A percentile compares a stretch with the other conserved stretches of the same genome.
Conservation (phyloP, 805 yeast genomes). For the Sporopachydermia lactativora region DNA sequence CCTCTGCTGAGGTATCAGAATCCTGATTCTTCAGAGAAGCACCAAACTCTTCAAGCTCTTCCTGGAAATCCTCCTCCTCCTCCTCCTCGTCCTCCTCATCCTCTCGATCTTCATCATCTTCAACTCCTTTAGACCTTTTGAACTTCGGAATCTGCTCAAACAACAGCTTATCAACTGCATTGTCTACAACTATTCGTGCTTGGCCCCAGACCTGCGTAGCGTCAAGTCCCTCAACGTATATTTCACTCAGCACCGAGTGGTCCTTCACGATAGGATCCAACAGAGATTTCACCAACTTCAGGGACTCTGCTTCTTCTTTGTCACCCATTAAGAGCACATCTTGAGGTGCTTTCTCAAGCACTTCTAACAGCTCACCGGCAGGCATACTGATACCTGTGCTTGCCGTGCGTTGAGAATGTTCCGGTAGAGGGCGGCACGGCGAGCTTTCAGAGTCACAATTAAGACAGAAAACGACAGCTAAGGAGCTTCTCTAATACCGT, state of each 20-base stretch:
- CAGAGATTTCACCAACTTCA: conserved; percentile 26
- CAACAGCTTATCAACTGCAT: conserved; percentile 51
- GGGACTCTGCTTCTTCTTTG: conserved; percentile 2
- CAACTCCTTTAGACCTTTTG: conserved; percentile 15
- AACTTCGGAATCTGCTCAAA: conserved; percentile 40
- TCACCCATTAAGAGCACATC: background rate
- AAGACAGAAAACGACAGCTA: too few relatives aligned
- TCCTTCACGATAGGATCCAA: conserved; percentile 43
- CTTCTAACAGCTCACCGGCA: background rate
- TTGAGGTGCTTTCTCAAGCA: background rate
- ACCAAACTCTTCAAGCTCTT: conserved; percentile 5
- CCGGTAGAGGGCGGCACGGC: too few relatives aligned
- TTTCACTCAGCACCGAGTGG: conserved; percentile 61
- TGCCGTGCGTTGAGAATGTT: too few relatives aligned
- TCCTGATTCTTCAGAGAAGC: conserved; percentile 10
- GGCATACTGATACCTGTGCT: too few relatives aligned
- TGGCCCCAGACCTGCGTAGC: conserved; percentile 92
- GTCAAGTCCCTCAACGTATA: conserved; percentile 75
- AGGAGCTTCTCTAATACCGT: too few relatives aligned
- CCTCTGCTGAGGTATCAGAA: conserved; percentile 15
- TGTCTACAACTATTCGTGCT: conserved; percentile 71
- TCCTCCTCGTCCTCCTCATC: conserved; percentile 8
- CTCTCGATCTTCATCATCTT: conserved; percentile 9
- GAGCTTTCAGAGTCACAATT: too few relatives aligned
- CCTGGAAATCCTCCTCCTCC: conserved; percentile 7